A percentile compares a stretch with the other conserved stretches of the same genome.
phyloP scores from a whole-genome alignment of 345 rosid genomes.

The Hevea brasiliensis region DNA sequence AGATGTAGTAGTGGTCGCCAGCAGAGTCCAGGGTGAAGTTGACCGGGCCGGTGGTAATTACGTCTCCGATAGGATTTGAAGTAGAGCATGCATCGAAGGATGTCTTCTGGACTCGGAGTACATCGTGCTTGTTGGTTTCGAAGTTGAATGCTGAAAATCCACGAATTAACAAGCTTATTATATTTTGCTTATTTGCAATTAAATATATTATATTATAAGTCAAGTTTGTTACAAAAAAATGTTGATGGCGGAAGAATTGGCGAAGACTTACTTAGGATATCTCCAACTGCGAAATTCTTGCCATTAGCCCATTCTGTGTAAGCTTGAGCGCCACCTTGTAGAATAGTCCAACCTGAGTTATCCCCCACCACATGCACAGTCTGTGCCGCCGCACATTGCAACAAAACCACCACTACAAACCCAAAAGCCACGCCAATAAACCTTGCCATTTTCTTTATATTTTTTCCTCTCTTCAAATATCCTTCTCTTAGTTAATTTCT shows the following conservation, averaged over 20 bases:
- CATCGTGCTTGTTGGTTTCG: slow-evolving; percentile 14
- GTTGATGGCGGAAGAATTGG: too few relatives aligned
- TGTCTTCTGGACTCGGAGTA: not conserved
- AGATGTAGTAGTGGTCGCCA: slow-evolving; percentile 27
- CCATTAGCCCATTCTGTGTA: slow-evolving; percentile 32
- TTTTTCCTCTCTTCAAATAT: too few relatives aligned
- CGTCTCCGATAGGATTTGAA: slow-evolving; percentile 7
- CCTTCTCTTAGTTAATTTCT: too few relatives aligned
- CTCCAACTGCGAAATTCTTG: slow-evolving; percentile 39
- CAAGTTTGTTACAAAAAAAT: too few relatives aligned
- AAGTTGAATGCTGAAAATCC: slow-evolving; percentile 38
- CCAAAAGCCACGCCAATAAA: slow-evolving; percentile 15
- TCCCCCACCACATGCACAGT: slow-evolving; percentile 47
- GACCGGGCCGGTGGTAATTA: slow-evolving; percentile 22
- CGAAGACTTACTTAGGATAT: slow-evolving; percentile 33
- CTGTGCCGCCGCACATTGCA: slow-evolving; percentile 26
- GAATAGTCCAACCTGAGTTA: slow-evolving; percentile 33
- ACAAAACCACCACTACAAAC: slow-evolving; percentile 11
- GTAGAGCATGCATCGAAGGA: slow-evolving; percentile 15
- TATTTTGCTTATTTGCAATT: not conserved
- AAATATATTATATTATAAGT: too few relatives aligned
- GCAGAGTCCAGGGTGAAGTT: slow-evolving; percentile 26
- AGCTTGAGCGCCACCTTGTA: slow-evolving; percentile 12
- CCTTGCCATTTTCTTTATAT: too few relatives aligned
- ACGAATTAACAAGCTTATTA: not conserved